Base-by-base conservation (phyloP, 2,329 filamentous ascomycete genomes). In the Fusarium palustre region DNA sequence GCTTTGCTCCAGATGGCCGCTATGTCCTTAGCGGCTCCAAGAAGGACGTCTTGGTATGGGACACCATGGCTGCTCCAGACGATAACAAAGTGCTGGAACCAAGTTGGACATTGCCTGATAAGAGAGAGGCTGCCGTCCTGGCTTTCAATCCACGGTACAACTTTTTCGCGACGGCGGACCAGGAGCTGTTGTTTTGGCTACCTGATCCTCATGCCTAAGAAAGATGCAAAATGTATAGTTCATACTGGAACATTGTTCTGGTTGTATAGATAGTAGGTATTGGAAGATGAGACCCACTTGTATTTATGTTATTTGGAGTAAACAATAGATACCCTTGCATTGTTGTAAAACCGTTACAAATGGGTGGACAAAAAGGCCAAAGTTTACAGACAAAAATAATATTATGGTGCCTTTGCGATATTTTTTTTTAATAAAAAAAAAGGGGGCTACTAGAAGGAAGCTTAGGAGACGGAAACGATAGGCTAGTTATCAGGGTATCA, bases 61-160 rank as follows among this genome's bases (percentile, higher is more conserved):
- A 99, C 79, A 89, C 91, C 20, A 82, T 92, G 70, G 84, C 84
- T 25, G 81, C 85, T 3, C 78, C 85, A 2, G 79, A 82, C 10
- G 83, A 87, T 36, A 86, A 86, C 72, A 87, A 88, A 75, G 82
- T 87, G 3, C 77, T 93, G 56, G 85, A 87, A 41, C 91, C 92
- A 52, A 85, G 82, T 46, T 86, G 86, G 79, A 88, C 87, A 47
- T 81, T 92, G 47, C 88, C 91, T 41, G 89, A 91, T 71, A 87
- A 86, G 81, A 89, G 84, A 77, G 89, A 88, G 80, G 88, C 88
- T 7, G 91, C 91, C 1, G 86, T 97, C 15, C 85, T 97, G 42
- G 92, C 92, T 24, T 96, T 94, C 78, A 98, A 97, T 77, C 96
- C 94, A 28, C 87, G 94, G 50, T 96, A 91, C 79, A 97, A 98